Conservation (phyloP, 1,139 yeast species). For the Kodamaea anthophila region DNA sequence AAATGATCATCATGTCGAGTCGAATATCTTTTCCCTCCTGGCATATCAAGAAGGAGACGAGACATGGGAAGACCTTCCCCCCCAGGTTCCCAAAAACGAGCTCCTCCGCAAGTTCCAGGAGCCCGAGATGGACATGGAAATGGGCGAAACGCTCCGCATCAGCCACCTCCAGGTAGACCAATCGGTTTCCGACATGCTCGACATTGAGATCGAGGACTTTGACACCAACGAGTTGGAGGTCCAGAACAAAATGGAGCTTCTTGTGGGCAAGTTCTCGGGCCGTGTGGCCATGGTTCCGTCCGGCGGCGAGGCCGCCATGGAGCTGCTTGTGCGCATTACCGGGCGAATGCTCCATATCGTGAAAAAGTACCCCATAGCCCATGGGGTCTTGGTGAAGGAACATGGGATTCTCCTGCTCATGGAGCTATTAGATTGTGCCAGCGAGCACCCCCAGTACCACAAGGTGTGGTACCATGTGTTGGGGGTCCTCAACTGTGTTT, state of each 20-base stretch:
- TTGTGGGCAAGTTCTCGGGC: conserved; percentile 28
- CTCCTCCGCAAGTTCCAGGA: neutral
- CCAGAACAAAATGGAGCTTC: conserved; percentile 38
- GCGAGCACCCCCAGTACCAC: conserved; percentile 26
- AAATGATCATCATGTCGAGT: neutral
- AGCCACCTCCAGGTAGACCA: neutral
- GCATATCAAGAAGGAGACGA: conserved; percentile 29
- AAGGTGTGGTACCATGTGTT: conserved; percentile 38
- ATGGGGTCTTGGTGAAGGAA: conserved; percentile 37
- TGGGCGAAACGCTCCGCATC: neutral
- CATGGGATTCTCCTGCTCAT: conserved; percentile 46
- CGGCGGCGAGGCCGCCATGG: conserved; percentile 28
- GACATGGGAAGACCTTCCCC: conserved; percentile 37
- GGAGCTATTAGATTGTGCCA: conserved; percentile 40
- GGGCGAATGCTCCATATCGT: conserved; percentile 38
- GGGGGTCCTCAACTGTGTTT: conserved; percentile 35
- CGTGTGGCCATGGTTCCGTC: conserved; percentile 27
- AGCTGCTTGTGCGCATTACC: conserved; percentile 30
- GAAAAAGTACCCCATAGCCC: conserved; percentile 38
- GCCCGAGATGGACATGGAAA: neutral
- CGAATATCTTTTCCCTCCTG: conserved; percentile 15
- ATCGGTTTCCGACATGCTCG: conserved; percentile 17
- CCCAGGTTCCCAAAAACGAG: no score
- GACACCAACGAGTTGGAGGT: conserved; percentile 41
- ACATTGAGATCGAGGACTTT: conserved; percentile 35